Evolutionary conservation across 495 filamentous ascomycete genomes (phyloP), one percentile per base, ranked within the genome.

Genomic region (Letharia columbiana): DNA sequence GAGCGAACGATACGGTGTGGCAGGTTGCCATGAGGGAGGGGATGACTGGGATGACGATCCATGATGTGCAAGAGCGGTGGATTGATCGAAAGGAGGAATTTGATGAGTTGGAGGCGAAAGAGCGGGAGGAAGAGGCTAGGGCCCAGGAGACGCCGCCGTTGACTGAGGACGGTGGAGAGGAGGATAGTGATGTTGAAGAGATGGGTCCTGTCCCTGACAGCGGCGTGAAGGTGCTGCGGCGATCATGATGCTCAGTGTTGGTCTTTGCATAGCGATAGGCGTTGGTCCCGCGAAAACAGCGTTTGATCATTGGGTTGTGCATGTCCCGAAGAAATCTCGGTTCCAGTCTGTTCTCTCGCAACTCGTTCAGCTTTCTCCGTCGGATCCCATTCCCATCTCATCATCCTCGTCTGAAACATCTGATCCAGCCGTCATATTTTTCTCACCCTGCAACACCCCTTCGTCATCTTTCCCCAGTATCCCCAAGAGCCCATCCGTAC

Each of bases 11-110:
- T 74, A 89, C 85, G 37, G 82, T 98, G 23, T 98, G 94, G 94
- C 89, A 94, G 73, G 84, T 97, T 56, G 91, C 94, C 2, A 92
- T 97, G 82, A 85, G 92, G 31, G 91, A 96, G 67, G 91, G 91
- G 39, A 78, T 86, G 65, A 86, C 87, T 20, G 80, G 84, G 66
- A 86, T 92, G 84, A 90, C 94, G 73, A 84, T 90, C 4, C 78
- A 84, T 58, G 94, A 98, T 76, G 85, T 97, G 68, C 92, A 98
- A 75, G 94, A 98, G 77, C 79, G 94, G 71, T 98, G 94, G 94
- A 73, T 98, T 13, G 92, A 96, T 76, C 78, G 86, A 42, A 92
- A 91, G 73, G 94, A 96, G 17, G 89, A 86, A 68, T 91, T 89
- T 73, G 94, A 98, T 76, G 90, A 90, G 62, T 72, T 82, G 64